phyloP scores from a whole-genome alignment of 2,329 filamentous ascomycete genomes.

The Rosellinia necatrix region DNA sequence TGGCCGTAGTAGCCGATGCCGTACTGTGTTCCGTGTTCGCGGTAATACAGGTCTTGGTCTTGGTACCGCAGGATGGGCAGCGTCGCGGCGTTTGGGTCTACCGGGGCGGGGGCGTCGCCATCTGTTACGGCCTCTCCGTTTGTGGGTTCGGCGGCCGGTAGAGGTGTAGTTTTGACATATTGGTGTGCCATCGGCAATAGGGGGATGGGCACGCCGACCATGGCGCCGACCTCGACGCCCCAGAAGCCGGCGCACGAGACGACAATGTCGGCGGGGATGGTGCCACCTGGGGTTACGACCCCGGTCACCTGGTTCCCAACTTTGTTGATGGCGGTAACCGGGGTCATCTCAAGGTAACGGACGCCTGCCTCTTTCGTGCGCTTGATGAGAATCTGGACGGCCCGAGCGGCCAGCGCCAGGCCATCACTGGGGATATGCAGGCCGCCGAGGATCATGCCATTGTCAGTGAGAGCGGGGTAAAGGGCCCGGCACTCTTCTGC shows the following conservation, averaged over 20 bases:
- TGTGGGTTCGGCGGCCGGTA: not conserved
- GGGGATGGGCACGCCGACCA: conserved; percentile 27
- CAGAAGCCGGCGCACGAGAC: conserved; percentile 29
- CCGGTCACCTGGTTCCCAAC: conserved; percentile 19
- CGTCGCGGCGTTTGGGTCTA: conserved; percentile 19
- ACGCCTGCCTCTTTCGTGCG: conserved; percentile 24
- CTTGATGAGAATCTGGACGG: conserved; percentile 26
- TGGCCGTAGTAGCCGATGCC: conserved; percentile 30
- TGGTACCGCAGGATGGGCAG: conserved; percentile 26
- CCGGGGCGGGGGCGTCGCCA: not conserved
- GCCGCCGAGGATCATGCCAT: conserved; percentile 22
- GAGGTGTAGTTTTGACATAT: conserved; percentile 27
- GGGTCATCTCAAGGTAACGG: conserved; percentile 23
- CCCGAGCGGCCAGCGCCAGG: conserved; percentile 24
- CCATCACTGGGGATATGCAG: conserved; percentile 27
- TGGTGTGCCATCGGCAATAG: conserved; percentile 28
- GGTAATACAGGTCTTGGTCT: conserved; percentile 29
- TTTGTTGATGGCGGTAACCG: conserved; percentile 25
- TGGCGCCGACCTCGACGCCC: conserved; percentile 27
- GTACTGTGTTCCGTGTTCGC: conserved; percentile 25
- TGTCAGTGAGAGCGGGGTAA: conserved; percentile 22
- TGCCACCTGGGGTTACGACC: conserved; percentile 20
- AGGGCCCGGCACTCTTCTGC: conserved; percentile 23
- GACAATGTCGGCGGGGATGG: conserved; percentile 25
- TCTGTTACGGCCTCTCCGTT: conserved; percentile 6